phyloP scores from a whole-genome alignment of 1,284 basidiomycete species.

The Schizophyllum amplum region DNA sequence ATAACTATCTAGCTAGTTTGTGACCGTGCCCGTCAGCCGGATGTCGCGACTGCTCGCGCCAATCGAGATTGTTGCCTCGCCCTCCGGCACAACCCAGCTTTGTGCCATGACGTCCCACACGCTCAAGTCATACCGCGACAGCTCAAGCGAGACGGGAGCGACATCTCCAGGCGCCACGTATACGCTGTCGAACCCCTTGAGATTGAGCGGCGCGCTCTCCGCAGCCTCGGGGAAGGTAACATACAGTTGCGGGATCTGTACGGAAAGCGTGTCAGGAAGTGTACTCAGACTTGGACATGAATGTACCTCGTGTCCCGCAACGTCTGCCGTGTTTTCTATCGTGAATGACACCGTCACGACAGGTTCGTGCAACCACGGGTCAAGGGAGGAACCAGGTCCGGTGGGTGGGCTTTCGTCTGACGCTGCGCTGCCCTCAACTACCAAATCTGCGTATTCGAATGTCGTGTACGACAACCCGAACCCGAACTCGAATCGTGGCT shows the following conservation, averaged over 20 bases:
- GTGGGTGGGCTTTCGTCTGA: conserved; percentile 28
- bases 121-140: conserved; percentile 22
- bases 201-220: conserved; percentile 32
- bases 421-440: conserved; percentile 30
- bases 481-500: conserved; percentile 61
- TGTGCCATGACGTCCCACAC: conserved; percentile 37
- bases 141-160: conserved; percentile 28
- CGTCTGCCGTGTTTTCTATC: conserved; percentile 35
- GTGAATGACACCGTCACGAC: conserved; percentile 38
- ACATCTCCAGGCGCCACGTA: conserved; percentile 33
- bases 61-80: conserved; percentile 33
- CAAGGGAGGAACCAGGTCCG: conserved; percentile 37
- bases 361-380: conserved; percentile 37
- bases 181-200: conserved; percentile 44
- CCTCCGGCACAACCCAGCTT: conserved; percentile 36
- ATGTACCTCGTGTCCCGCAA: conserved; percentile 40
- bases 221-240: conserved; percentile 35
- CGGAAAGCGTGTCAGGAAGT: conserved; percentile 1
- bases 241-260: conserved; percentile 43
- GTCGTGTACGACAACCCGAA: conserved; percentile 51
- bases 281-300: not conserved
- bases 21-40: conserved; percentile 25
- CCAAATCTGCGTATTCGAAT: conserved; percentile 44
- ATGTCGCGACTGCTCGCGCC: conserved; percentile 42
- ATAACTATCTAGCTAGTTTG: not conserved